Evolutionary conservation across 2,329 filamentous ascomycete species (phyloP), one percentile per base, ranked within the genome.

Genomic region (Xylariaceae sp.): DNA sequence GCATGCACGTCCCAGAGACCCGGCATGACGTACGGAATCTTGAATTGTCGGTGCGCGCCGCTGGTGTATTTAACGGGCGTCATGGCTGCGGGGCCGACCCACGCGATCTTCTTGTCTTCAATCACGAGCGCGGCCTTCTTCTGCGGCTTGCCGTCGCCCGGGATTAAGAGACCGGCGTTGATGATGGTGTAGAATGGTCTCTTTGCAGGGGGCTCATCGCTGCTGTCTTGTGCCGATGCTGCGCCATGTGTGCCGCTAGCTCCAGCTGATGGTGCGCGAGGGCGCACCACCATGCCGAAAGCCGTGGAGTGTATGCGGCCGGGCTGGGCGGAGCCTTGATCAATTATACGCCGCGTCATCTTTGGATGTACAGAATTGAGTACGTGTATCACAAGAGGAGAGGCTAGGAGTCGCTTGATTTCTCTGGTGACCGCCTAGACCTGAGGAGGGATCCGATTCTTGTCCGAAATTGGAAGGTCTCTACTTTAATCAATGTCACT

Each of bases 1-100:
- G 53, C 50, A 48, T 67, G 64, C 34, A 60, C 59, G 37, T 67
- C 64, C 64, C 64, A 67, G 5, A 67, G 59, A 2, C 64, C 64
- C 0, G 64, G 64, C 64, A 67, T 64, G 17, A 62, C 43, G 38
- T 58, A 60, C 2, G 61, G 63, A 3, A 58, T 55, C 37, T 50
- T 54, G 54, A 54, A 63, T 20, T 37, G 44, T 27, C 53, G 55
- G 46, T 64, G 59, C 3, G 59, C 48, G 2, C 48, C 53, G 5
- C 55, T 45, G 5, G 55, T 58, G 55, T 67, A 68, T 7, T 58
- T 54, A 2, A 48, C 37, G 0, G 62, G 63, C 4, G 70, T 33
- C 12, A 55, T 37, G 29, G 53, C 40, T 20, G 60, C 52, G 2
- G 58, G 27, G 38, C 68, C 67, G 33, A 69, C 58, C 67, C 67